Base-by-base conservation (phyloP, 83 land plant species). In the Thuja plicata region DNA sequence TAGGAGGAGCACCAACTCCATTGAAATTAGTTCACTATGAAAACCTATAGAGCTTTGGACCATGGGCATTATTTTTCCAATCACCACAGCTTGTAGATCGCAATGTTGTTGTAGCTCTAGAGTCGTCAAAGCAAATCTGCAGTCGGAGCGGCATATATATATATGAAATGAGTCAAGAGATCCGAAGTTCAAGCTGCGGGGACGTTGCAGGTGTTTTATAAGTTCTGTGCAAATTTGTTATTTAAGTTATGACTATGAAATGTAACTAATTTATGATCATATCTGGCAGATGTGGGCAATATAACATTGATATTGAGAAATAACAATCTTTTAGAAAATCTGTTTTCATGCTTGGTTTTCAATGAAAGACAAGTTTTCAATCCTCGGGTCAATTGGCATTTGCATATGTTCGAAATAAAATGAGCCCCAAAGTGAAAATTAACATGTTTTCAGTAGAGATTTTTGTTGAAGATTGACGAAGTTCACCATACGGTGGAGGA, bases 361-460 rank as follows among this genome's bases (percentile, higher is more conserved):
- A 96, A 94, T 78, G 97, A 96, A 76, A 73, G 94, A 37, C 94
- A 96, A 57, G 95, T 90, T 4, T 96, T 96, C 87, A 94, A 91
- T 88, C 95, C 96, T 30, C 92, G 96, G 82, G 97, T 87, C 96
- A 96, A 88, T 85, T 96, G 88, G 93, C 95, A 1, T 96, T 96
- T 88, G 97, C 97, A 11, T 96, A 62, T 77, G 94, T 96, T 57
- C 88, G 96, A 78, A 96, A 96, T 45, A 46, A 88, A 38, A 93
- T 96, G 96, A 93, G n/a, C 15, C 94, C 97, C 37, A 89, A 62
- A 85, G 38, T 94, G 10, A 92, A 90, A 46, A 71, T 96, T 21
- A 90, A 93, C 90, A 93, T 94, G 96, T 96, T 96, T 40, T 88
- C 90, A 3, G 90, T 78, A 27, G 92, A 94, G 71, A 92, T 94